Conservation (phyloP, 2,329 filamentous ascomycete genomes). For the Annulohypoxylon truncatum region DNA sequence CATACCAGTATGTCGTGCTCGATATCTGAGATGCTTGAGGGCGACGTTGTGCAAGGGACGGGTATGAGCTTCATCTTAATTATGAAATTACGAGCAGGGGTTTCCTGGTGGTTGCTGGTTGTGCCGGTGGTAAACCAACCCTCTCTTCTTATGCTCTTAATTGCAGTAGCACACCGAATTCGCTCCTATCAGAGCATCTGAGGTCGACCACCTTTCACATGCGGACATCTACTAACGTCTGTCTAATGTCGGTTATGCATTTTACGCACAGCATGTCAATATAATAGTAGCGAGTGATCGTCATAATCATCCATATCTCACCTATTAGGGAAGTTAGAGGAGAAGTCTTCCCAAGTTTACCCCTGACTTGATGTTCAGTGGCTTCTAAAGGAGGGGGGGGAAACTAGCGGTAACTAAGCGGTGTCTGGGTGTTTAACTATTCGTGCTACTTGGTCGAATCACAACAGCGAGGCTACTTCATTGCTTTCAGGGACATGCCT, state of each 20-base stretch:
- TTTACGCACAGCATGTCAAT: slow-evolving; percentile 26
- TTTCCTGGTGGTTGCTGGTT: slow-evolving; percentile 32
- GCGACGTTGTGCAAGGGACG: slow-evolving; percentile 39
- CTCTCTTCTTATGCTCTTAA: slow-evolving; percentile 26
- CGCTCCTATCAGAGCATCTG: slow-evolving; percentile 34
- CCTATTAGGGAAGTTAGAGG: slow-evolving; percentile 31
- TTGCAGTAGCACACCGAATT: slow-evolving; percentile 31
- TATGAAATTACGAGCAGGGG: slow-evolving; percentile 40
- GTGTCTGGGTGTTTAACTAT: slow-evolving; percentile 17
- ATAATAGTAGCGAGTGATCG: slow-evolving; percentile 27
- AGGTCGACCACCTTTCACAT: slow-evolving; percentile 31
- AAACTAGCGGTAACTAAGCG: slow-evolving; percentile 38
- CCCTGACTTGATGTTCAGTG: slow-evolving; percentile 34
- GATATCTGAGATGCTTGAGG: slow-evolving; percentile 28
- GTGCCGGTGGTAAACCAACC: slow-evolving; percentile 31
- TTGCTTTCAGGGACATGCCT: slow-evolving; percentile 13
- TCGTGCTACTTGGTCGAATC: slow-evolving; percentile 25
- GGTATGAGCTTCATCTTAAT: slow-evolving; percentile 41
- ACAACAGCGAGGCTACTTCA: slow-evolving; percentile 20
- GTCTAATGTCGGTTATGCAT: slow-evolving; percentile 32
- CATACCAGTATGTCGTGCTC: slow-evolving; percentile 36
- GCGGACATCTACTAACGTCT: slow-evolving; percentile 12
- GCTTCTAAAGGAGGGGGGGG: slow-evolving; percentile 24
- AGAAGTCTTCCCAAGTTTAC: slow-evolving; percentile 30
- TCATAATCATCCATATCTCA: slow-evolving; percentile 27